Percentiles rank a stretch among this genome's conserved stretches.
phyloP scores from a whole-genome alignment of 1,284 basidiomycete species.

The Phlebopus sp. region DNA sequence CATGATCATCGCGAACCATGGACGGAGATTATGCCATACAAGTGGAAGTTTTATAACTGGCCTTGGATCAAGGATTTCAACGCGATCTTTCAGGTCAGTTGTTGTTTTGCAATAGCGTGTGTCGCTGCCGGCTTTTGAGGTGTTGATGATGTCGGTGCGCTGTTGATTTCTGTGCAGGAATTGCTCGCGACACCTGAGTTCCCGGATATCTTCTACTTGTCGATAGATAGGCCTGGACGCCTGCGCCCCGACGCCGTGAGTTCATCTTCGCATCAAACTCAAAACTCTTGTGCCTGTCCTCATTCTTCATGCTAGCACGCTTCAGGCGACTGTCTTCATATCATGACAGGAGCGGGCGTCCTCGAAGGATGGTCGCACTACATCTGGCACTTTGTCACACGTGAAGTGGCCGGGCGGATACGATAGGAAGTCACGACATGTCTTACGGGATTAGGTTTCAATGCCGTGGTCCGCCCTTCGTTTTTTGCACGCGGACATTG shows the following conservation, averaged over 20 bases:
- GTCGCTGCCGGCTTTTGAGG: background rate
- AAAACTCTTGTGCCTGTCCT: conserved; percentile 5
- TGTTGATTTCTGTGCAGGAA: conserved; percentile 31
- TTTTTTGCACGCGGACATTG: no score
- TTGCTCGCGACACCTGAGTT: conserved; percentile 41
- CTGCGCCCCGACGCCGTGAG: conserved; percentile 62
- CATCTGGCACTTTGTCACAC: conserved; percentile 60
- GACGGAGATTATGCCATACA: conserved; percentile 39
- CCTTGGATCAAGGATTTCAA: conserved; percentile 56
- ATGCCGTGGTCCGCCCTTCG: no score
- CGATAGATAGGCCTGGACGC: conserved; percentile 56
- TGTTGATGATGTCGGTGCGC: conserved; percentile 6
- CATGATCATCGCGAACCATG: conserved; percentile 45
- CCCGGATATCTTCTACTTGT: conserved; percentile 55
- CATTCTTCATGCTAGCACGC: conserved; percentile 42
- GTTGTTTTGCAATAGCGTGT: background rate
- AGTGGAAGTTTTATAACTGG: conserved; percentile 61
- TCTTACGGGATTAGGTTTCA: no score
- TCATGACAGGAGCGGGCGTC: conserved; percentile 61
- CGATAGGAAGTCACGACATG: conserved; percentile 9
- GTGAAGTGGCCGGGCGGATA: conserved; percentile 26
- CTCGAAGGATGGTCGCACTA: conserved; percentile 71
- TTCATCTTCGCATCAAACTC: conserved; percentile 8
- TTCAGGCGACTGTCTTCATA: conserved; percentile 60
- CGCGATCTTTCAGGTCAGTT: conserved; percentile 48